Base-by-base conservation (phyloP, 208 protist species). In the Trypanosoma avium region DNA sequence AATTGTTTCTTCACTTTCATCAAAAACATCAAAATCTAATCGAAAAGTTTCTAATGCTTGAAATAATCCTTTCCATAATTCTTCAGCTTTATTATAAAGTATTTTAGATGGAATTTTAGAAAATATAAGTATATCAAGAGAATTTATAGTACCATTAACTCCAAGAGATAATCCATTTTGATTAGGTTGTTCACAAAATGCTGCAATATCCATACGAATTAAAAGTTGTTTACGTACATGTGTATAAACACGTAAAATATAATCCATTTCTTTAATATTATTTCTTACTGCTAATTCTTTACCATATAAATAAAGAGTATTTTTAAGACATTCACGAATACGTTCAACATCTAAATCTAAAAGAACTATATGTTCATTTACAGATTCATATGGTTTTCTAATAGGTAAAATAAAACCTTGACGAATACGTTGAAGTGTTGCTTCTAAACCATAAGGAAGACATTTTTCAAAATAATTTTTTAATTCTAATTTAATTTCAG, bases 1-100 rank as follows among this genome's bases (percentile, higher is more conserved):
- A 38, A 70, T 70, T 19, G 29, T 63, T 50, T 61, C 56, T 27
- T 64, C 49, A 46, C 65, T 70, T 29, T 70, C 65, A 50, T 70
- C 65, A 58, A 70, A 70, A 6, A 70, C 36, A 50, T 70, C 65
- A 62, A 70, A 70, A 6, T 61, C 65, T 15, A 70, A 52, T 48
- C 65, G 52, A 38, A 70, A 70, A 7, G 15, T 27, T 10, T 54
- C 15, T 17, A 70, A 38, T 21, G 65, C 65, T 4, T 56, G 26
- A 42, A 49, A 62, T 19, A 70, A 42, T 22, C 24, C 26, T 55
- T 50, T 62, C 65, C 65, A 70, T 40, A 55, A 43, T 7, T 56
- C 24, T 26, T 56, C 7, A 24, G 21, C 63, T 26, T 61, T 42
- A 35, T 15, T 24, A 33, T 61, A 53, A 13, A 4, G 24, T 21